Percentiles rank a stretch among this genome's conserved stretches.
Evolutionary conservation across 1,284 basidiomycete species (phyloP).

Genomic region (Puccinia horiana): DNA sequence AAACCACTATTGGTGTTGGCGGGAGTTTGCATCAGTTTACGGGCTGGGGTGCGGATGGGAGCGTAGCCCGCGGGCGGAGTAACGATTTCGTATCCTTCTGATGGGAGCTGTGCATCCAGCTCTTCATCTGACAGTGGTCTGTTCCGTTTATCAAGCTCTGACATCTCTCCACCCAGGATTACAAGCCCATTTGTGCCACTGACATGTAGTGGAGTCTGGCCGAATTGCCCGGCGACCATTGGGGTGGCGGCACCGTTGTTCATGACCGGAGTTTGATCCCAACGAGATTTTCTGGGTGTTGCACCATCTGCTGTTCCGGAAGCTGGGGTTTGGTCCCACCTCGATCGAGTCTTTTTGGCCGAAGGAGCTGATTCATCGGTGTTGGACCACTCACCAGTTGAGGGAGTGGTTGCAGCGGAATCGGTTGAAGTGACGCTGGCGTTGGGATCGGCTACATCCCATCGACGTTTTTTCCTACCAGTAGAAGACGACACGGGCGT

Average conservation of each 20-base stretch:
- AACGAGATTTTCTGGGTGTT: slow-evolving; percentile 73
- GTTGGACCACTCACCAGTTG: slow-evolving; percentile 71
- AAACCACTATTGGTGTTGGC: slow-evolving; percentile 76
- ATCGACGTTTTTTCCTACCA: slow-evolving; percentile 75
- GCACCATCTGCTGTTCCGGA: slow-evolving; percentile 66
- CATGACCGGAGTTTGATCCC: slow-evolving; percentile 79
- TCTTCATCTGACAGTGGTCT: slow-evolving; percentile 93
- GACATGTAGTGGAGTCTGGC: slow-evolving; percentile 58
- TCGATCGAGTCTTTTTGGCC: slow-evolving; percentile 84
- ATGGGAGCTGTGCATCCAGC: slow-evolving; percentile 83
- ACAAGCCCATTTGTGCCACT: slow-evolving; percentile 53
- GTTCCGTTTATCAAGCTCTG: slow-evolving; percentile 76
- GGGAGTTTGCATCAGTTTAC: slow-evolving; percentile 70
- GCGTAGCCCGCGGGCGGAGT: slow-evolving; percentile 92
- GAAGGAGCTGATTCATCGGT: slow-evolving; percentile 69
- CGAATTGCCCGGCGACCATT: slow-evolving; percentile 53
- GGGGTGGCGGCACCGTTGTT: slow-evolving; percentile 52
- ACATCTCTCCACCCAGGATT: slow-evolving; percentile 54
- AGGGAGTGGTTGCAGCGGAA: slow-evolving; percentile 61
- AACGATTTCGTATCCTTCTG: slow-evolving; percentile 84
- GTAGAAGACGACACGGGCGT: slow-evolving; percentile 63
- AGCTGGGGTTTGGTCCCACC: slow-evolving; percentile 87
- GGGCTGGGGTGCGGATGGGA: slow-evolving; percentile 71
- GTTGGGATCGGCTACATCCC: slow-evolving; percentile 75
- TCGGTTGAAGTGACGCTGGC: slow-evolving; percentile 61